A percentile compares a stretch with the other conserved stretches of the same genome.
These are phyloP conservation scores for Hysterangium stoloniferum DNA, from an alignment of 768 basidiomycete species.

Conservation along the genomic window DNA sequence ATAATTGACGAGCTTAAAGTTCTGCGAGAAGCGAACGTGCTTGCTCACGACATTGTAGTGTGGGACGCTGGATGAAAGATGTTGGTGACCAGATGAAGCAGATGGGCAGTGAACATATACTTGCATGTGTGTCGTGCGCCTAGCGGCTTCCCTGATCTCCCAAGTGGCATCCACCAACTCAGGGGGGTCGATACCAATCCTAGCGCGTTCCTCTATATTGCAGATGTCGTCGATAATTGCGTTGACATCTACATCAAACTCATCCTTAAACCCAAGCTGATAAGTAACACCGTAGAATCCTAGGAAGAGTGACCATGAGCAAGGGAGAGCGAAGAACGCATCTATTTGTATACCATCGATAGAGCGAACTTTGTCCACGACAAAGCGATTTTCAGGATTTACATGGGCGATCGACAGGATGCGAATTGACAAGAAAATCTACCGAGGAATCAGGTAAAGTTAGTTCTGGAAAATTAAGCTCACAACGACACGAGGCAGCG, in stretches of 20 bases:
- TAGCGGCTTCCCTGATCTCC: constrained; percentile 35
- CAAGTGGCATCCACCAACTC: constrained; percentile 26
- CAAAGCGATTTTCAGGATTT: constrained; percentile 41
- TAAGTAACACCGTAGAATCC: constrained; percentile 58
- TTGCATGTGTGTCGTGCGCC: constrained; percentile 49
- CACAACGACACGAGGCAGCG: constrained; percentile 58
- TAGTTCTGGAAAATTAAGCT: constrained; percentile 18
- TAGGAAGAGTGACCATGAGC: constrained; percentile 13
- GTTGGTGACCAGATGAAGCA: not conserved
- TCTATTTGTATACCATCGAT: constrained; percentile 39
- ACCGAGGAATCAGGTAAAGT: not conserved
- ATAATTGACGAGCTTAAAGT: constrained; percentile 17
- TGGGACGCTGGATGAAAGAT: constrained; percentile 35
- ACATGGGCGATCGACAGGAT: constrained; percentile 46
- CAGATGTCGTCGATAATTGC: constrained; percentile 47
- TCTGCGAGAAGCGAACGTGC: constrained; percentile 23
- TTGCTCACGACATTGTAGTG: constrained; percentile 49
- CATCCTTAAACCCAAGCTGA: constrained; percentile 56
- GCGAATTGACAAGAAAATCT: constrained; percentile 59
- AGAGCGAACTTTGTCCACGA: constrained; percentile 48
- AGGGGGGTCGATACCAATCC: constrained; percentile 21
- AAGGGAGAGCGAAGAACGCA: not conserved
- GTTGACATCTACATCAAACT: constrained; percentile 40
- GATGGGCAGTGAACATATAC: constrained; percentile 21
- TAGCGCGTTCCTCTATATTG: constrained; percentile 36